A percentile compares a stretch with the other conserved stretches of the same genome.
These are phyloP conservation scores for Suillus luteus DNA, from an alignment of 768 basidiomycete species.

Conservation along the genomic window DNA sequence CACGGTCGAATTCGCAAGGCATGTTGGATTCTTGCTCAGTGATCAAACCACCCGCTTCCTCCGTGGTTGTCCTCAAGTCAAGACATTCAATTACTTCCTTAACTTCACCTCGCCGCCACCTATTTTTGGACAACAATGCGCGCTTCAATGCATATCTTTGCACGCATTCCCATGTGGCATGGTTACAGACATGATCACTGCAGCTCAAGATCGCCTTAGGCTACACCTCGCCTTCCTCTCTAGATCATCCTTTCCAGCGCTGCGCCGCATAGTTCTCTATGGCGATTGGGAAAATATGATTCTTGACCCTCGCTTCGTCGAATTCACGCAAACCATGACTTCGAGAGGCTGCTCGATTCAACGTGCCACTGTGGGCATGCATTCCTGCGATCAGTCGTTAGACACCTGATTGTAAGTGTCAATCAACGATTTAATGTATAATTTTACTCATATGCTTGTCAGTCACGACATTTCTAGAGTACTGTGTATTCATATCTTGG, in stretches of 20 bases:
- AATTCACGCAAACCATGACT: slow-evolving; percentile 33
- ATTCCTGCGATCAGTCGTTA: not conserved
- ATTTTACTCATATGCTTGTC: not conserved
- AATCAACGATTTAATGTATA: not conserved
- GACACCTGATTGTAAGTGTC: not conserved
- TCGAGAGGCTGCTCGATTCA: slow-evolving; percentile 36
- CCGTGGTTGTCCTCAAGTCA: slow-evolving; percentile 45
- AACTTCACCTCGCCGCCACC: slow-evolving; percentile 45
- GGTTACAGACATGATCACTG: slow-evolving; percentile 35
- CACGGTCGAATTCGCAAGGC: slow-evolving; percentile 58
- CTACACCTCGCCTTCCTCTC: slow-evolving; percentile 50
- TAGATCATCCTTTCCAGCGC: slow-evolving; percentile 44
- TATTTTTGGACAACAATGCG: slow-evolving; percentile 29
- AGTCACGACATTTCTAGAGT: not conserved
- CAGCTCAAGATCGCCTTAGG: slow-evolving; percentile 43
- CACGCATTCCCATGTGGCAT: slow-evolving; percentile 51
- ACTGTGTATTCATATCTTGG: not conserved
- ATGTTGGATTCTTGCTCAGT: slow-evolving; percentile 51
- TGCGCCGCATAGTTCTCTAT: slow-evolving; percentile 48
- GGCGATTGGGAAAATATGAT: slow-evolving; percentile 53
- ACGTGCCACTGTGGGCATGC: slow-evolving; percentile 16
- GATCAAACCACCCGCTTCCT: slow-evolving; percentile 53
- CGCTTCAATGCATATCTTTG: slow-evolving; percentile 50
- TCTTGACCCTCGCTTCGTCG: slow-evolving; percentile 39
- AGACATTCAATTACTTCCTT: slow-evolving; percentile 56